Percentiles rank a stretch among this genome's conserved stretches.
phyloP scores from a whole-genome alignment of 78 protist species.

The Dictyostelium intermedium region DNA sequence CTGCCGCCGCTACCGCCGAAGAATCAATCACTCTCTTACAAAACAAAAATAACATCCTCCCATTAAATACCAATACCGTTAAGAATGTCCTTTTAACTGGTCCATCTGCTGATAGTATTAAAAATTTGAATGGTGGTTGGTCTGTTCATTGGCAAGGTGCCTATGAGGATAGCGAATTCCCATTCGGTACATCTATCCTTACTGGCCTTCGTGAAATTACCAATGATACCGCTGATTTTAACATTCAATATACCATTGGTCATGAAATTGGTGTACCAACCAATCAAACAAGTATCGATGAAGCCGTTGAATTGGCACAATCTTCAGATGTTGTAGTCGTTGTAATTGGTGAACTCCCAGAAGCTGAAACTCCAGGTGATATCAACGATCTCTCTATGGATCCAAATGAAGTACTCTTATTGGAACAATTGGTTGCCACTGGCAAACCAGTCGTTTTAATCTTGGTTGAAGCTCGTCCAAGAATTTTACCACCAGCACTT shows the following conservation, averaged over 20 bases:
- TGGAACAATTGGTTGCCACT: not conserved
- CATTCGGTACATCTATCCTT: constrained; percentile 59
- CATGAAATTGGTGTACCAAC: constrained; percentile 4
- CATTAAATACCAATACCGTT: not conserved
- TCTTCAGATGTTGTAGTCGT: constrained; percentile 49
- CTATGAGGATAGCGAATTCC: constrained; percentile 16
- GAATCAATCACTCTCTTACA: constrained; percentile 64
- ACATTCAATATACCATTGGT: constrained; percentile 29
- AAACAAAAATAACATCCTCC: constrained; percentile 47
- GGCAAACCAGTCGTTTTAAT: constrained; percentile 54
- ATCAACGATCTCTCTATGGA: constrained; percentile 59
- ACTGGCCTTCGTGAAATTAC: constrained; percentile 23
- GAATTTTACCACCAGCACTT: constrained; percentile 42
- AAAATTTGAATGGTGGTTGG: constrained; percentile 83
- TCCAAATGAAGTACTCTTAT: constrained; percentile 15
- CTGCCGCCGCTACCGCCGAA: constrained; percentile 37
- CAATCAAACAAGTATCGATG: constrained; percentile 11
- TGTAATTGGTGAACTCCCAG: constrained; percentile 71
- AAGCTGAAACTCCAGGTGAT: constrained; percentile 83
- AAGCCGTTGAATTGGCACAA: not conserved
- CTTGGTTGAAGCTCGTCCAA: constrained; percentile 80
- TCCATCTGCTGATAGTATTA: constrained; percentile 45
- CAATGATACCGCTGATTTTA: not conserved
- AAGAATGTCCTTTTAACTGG: constrained; percentile 58
- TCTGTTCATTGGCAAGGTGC: constrained; percentile 84